A percentile compares a stretch with the other conserved stretches of the same genome.
These are phyloP conservation scores for Trypanosoma congolense DNA, from an alignment of 208 protist genomes.

Conservation along the genomic window DNA sequence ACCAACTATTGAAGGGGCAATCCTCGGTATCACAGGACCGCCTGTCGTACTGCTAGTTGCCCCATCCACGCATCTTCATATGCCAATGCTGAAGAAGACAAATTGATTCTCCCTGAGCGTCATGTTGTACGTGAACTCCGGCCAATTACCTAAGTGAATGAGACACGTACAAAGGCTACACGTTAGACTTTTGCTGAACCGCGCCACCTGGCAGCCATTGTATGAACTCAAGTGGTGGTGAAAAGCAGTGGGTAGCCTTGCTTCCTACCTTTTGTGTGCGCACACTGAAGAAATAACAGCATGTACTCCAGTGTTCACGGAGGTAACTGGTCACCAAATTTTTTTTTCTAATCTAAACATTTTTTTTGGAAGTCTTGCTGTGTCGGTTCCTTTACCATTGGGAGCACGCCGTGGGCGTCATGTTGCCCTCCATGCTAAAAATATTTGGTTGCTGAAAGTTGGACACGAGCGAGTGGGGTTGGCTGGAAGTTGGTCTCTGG, in stretches of 20 bases:
- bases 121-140: not conserved
- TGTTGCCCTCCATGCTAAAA: not conserved
- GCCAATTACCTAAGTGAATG: not conserved
- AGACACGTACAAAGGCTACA: not conserved
- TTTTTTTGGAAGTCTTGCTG: not conserved
- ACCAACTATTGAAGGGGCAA: not conserved
- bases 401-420: not conserved
- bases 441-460: not conserved
- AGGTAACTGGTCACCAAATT: not conserved
- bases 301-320: too few species aligned
- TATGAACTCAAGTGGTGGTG: not conserved
- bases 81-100: too few species aligned
- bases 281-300: too few species aligned
- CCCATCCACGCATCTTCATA: not conserved
- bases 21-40: not conserved
- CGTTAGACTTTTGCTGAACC: not conserved
- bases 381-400: not conserved
- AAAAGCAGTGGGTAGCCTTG: not conserved
- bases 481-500: not conserved
- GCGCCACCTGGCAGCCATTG: not conserved
- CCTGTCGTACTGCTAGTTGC: not conserved
- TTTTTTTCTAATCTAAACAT: not conserved
- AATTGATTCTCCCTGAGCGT: too few species aligned
- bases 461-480: not conserved
- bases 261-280: too few species aligned